Base-by-base conservation (phyloP, 2,329 filamentous ascomycete genomes). In the Cyanodermella asteris region DNA sequence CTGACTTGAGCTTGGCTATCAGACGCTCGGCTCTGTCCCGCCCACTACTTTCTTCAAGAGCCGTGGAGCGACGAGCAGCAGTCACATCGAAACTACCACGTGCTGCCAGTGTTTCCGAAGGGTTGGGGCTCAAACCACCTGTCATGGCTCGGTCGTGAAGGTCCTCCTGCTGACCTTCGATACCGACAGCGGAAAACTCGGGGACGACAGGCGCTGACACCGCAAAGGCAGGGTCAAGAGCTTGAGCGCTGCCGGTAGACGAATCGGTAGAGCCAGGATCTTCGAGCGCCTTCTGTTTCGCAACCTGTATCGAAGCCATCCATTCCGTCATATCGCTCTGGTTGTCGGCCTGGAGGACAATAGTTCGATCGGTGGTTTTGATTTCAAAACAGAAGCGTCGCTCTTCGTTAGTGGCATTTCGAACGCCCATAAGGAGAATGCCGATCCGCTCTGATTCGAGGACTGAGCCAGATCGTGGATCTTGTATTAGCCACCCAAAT, bases 341-440 rank as follows among this genome's bases (percentile, higher is more conserved):
- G 0, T 80, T 91, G 45, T 97, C 87, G 4, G 84, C 77, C 50
- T 97, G 87, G 3, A 97, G 58, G 30, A 93, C 55, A 34, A 91
- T 70, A 24, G 72, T 87, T 33, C 76, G 76, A 40, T 78, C 91
- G 48, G 93, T 97, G 3, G 87, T 97, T 56, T 94, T 97, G 40
- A 97, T 75, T 49, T 97, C 87, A 40, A 97, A 93, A 45, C 87
- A 94, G 49, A 94, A 97, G 10, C 87, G 67, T 19, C 87, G 69
- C 41, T 97, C 87, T 49, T 97, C 87, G 36, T 78, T 72, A 25
- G 90, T 74, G 1, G 82, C 81, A 11, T 82, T 81, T 39, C 84
- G 78, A 24, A 87, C 75, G 40, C 78, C 91, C 52, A 87, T 97
- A 19, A 97, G 66, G 26, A 97, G 53, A 3, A 97, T 82, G 20